Conservation (phyloP, 192 early-diverging fungal species). For the Linnemannia zychae region DNA sequence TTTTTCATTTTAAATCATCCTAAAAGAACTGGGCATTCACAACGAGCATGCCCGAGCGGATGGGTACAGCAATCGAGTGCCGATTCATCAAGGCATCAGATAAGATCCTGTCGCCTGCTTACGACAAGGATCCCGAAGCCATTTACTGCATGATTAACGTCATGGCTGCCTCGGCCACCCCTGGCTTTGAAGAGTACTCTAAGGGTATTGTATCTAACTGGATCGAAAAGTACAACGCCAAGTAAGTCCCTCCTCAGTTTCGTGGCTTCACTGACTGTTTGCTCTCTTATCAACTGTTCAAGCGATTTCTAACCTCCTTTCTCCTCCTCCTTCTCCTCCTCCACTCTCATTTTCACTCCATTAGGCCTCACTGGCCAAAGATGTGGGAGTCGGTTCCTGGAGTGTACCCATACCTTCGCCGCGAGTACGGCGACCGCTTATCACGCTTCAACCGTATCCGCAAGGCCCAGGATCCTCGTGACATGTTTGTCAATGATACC, state of each 20-base stretch:
- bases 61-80: slow-evolving; percentile 23
- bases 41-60: slow-evolving; percentile 18
- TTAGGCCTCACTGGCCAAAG: slow-evolving; percentile 54
- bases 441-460: slow-evolving; percentile 41
- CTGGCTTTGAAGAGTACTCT: slow-evolving; percentile 44
- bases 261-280: not conserved
- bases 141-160: slow-evolving; percentile 41
- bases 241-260: slow-evolving; percentile 12
- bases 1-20: not conserved
- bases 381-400: slow-evolving; percentile 34
- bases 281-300: not conserved
- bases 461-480: slow-evolving; percentile 45
- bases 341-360: not conserved
- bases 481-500: slow-evolving; percentile 53
- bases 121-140: slow-evolving; percentile 39
- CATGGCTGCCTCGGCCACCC: slow-evolving; percentile 22
- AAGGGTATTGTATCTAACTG: slow-evolving; percentile 2
- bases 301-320: not conserved
- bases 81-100: slow-evolving; percentile 47
- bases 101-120: slow-evolving; percentile 41
- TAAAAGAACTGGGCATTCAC: slow-evolving; percentile 40
- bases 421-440: slow-evolving; percentile 19
- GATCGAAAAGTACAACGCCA: slow-evolving; percentile 39
- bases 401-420: slow-evolving; percentile 11
- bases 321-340: not conserved